A percentile compares a stretch with the other conserved stretches of the same genome.
These are phyloP conservation scores for Trypanosoma conorhini DNA, from an alignment of 208 protist genomes.

Conservation along the genomic window DNA sequence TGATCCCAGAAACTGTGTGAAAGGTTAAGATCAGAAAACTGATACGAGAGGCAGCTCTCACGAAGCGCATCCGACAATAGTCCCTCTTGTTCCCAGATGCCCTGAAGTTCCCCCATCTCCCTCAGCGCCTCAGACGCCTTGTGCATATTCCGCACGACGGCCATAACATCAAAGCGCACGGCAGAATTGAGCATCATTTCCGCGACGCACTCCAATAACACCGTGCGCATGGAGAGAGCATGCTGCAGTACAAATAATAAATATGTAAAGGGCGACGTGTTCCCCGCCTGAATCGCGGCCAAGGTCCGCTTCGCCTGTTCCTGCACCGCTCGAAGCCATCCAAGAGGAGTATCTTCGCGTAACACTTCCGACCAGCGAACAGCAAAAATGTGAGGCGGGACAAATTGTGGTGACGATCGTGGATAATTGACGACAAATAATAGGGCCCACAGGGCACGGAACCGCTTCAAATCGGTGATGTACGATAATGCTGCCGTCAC, in stretches of 20 bases:
- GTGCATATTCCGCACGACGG: conserved; percentile 54
- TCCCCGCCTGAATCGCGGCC: conserved; percentile 35
- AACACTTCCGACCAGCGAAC: conserved; percentile 58
- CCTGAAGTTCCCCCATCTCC: conserved; percentile 53
- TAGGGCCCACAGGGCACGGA: conserved; percentile 58
- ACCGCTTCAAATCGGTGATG: conserved; percentile 46
- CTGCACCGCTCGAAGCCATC: conserved; percentile 50
- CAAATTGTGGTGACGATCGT: conserved; percentile 1
- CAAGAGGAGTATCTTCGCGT: conserved; percentile 31
- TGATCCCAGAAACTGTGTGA: conserved; percentile 31
- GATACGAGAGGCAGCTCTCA: conserved; percentile 29
- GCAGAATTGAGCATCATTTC: conserved; percentile 66
- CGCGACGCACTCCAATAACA: conserved; percentile 55
- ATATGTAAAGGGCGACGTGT: conserved; percentile 54
- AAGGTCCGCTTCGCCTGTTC: conserved; percentile 40
- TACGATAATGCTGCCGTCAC: conserved; percentile 37
- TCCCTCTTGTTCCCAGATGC: conserved; percentile 41
- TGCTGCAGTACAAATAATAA: conserved; percentile 67
- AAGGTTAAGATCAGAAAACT: conserved; percentile 17
- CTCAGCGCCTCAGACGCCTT: conserved; percentile 37
- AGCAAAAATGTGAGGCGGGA: conserved; percentile 67
- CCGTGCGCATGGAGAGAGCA: conserved; percentile 39
- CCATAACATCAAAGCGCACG: conserved; percentile 53
- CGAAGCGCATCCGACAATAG: conserved; percentile 37
- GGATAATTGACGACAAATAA: conserved; percentile 57